Conservation (phyloP, 495 filamentous ascomycete species). For the Terfezia boudieri region DNA sequence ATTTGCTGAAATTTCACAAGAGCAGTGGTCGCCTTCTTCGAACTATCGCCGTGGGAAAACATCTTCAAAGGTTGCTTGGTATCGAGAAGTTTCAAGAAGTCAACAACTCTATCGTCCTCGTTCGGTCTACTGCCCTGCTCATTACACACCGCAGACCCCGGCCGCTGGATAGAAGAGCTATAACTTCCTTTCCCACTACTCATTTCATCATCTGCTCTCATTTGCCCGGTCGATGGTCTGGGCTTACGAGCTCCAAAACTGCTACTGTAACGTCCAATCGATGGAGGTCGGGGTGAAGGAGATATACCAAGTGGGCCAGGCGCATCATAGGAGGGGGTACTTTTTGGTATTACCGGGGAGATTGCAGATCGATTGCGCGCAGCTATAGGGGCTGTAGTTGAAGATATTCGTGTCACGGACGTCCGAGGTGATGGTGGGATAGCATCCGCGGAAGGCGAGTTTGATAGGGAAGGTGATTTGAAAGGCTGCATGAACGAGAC, state of each 20-base stretch:
- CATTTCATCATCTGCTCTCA: conserved; percentile 56
- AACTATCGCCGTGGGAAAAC: conserved; percentile 7
- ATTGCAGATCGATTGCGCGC: conserved; percentile 8
- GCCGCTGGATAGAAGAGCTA: conserved; percentile 59
- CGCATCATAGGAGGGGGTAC: neutral
- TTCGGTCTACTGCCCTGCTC: conserved; percentile 12
- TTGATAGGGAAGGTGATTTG: conserved; percentile 79
- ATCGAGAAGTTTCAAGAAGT: conserved; percentile 14
- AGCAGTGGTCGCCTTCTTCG: conserved; percentile 11
- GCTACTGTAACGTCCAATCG: conserved; percentile 49
- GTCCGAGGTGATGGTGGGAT: conserved; percentile 39
- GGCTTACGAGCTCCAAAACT: conserved; percentile 72
- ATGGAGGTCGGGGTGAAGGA: conserved; percentile 51
- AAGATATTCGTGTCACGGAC: conserved; percentile 25
- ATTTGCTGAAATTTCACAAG: conserved; percentile 74
- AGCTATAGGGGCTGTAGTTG: conserved; percentile 9
- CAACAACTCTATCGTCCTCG: conserved; percentile 16
- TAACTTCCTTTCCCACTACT: conserved; percentile 77
- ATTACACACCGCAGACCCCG: conserved; percentile 59
- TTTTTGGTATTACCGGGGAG: conserved; percentile 3
- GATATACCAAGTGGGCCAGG: conserved; percentile 19
- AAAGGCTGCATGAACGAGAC: conserved; percentile 76
- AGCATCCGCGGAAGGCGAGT: conserved; percentile 50
- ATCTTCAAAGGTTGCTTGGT: conserved; percentile 15
- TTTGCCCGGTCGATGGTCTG: conserved; percentile 50